A percentile compares a stretch with the other conserved stretches of the same genome.
These are phyloP conservation scores for Eimeria maxima DNA, from an alignment of 169 alveolate genomes.

Conservation along the genomic window DNA sequence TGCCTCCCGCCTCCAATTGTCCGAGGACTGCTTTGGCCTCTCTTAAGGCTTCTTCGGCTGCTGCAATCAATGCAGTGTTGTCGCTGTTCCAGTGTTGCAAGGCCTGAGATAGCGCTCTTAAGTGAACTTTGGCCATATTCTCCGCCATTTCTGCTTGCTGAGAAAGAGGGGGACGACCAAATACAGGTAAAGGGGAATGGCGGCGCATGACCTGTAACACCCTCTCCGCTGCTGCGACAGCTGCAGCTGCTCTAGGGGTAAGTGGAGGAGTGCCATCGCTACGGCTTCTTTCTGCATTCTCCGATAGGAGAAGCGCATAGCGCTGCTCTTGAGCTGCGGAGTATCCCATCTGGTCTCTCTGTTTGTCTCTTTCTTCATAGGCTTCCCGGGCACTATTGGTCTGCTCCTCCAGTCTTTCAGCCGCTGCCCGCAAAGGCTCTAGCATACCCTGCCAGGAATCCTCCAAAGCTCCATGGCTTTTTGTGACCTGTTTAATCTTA, in stretches of 20 bases:
- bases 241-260: slow-evolving; percentile 27
- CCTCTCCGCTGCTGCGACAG: slow-evolving; percentile 40
- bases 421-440: background rate
- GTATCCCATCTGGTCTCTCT: slow-evolving; percentile 21
- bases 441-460: background rate
- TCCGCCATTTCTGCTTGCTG: background rate
- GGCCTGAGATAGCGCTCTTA: background rate
- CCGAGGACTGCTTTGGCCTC: background rate
- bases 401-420: background rate
- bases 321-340: slow-evolving; percentile 13
- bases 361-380: background rate
- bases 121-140: background rate
- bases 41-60: slow-evolving; percentile 5
- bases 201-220: slow-evolving; percentile 2
- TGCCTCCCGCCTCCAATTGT: background rate
- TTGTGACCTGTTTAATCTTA: background rate
- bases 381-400: background rate
- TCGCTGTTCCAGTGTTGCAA: background rate
- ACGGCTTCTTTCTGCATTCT: background rate
- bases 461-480: background rate
- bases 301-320: background rate
- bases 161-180: background rate
- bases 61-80: background rate
- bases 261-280: background rate
- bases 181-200: slow-evolving; percentile 1